Evolutionary conservation across 2,329 filamentous ascomycete species (phyloP).

Genomic region (Cladosporium sp.): DNA sequence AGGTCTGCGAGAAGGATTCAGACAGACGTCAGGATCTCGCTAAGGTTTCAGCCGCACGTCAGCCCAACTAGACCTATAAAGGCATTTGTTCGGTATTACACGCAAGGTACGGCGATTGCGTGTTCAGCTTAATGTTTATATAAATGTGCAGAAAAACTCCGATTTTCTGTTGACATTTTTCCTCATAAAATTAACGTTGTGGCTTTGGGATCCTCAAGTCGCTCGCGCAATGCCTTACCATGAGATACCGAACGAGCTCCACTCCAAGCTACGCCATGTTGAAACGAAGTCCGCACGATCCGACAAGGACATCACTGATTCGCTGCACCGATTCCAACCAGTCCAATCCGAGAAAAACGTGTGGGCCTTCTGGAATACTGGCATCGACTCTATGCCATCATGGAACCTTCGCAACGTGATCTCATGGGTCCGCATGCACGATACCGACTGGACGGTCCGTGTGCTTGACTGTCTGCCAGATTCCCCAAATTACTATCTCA

Average conservation of each 20-base stretch:
- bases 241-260: background rate
- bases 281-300: background rate
- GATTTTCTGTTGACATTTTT: no score
- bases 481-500: constrained; percentile 37
- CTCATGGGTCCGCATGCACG: constrained; percentile 39
- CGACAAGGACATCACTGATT: background rate
- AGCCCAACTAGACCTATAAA: no score
- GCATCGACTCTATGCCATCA: constrained; percentile 32
- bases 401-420: constrained; percentile 39
- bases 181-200: no score
- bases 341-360: constrained; percentile 39
- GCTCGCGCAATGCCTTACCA: background rate
- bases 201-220: no score
- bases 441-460: constrained; percentile 39
- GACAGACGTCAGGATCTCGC: no score
- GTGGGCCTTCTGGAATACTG: constrained; percentile 40
- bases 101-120: no score
- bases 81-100: no score
- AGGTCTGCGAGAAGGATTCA: no score
- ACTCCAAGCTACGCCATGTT: background rate
- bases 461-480: constrained; percentile 36
- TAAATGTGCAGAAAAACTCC: no score
- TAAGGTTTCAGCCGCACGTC: no score
- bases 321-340: constrained; percentile 17
- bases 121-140: no score